Evolutionary conservation across 1,284 basidiomycete genomes (phyloP).

Genomic region (Moniliophthora roreri): DNA sequence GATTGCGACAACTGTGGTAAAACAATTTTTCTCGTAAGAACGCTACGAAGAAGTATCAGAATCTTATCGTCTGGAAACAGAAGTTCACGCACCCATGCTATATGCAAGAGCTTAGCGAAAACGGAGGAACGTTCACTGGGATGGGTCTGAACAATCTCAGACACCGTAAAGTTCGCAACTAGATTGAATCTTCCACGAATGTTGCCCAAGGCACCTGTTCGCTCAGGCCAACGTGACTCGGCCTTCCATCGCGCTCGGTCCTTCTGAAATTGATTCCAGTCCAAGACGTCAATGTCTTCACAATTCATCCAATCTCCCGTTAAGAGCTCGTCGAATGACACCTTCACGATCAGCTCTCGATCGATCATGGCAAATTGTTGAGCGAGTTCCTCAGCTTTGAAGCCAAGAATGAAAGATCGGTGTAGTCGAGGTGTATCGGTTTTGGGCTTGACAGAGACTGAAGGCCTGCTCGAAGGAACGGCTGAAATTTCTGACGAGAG

Average conservation of each 20-base stretch:
- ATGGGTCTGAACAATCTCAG: slow-evolving; percentile 74
- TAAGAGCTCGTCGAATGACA: slow-evolving; percentile 84
- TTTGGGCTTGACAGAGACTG: slow-evolving; percentile 28
- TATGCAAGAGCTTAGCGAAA: slow-evolving; percentile 79
- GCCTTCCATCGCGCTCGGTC: slow-evolving; percentile 71
- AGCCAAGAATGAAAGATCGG: slow-evolving; percentile 66
- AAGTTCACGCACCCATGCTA: slow-evolving; percentile 73
- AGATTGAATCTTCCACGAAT: slow-evolving; percentile 89
- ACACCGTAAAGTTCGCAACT: slow-evolving; percentile 79
- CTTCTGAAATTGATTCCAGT: slow-evolving; percentile 83
- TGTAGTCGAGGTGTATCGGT: slow-evolving; percentile 40
- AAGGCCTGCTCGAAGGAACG: slow-evolving; percentile 20
- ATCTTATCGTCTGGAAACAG: slow-evolving; percentile 9
- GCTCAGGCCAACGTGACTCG: slow-evolving; percentile 54
- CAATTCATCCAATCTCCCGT: slow-evolving; percentile 65
- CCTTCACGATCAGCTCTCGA: slow-evolving; percentile 77
- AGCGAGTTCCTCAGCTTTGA: slow-evolving; percentile 64
- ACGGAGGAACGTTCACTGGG: slow-evolving; percentile 67
- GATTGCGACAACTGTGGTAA: slow-evolving; percentile 80
- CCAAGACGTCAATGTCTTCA: slow-evolving; percentile 69
- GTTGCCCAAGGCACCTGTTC: slow-evolving; percentile 70
- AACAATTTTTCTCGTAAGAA: slow-evolving; percentile 81
- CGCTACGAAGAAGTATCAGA: slow-evolving; percentile 51
- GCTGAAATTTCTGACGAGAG: slow-evolving; percentile 31
- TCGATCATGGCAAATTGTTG: slow-evolving; percentile 88